Evolutionary conservation across 768 basidiomycete genomes (phyloP).

Genomic region (Paxillus involutus): DNA sequence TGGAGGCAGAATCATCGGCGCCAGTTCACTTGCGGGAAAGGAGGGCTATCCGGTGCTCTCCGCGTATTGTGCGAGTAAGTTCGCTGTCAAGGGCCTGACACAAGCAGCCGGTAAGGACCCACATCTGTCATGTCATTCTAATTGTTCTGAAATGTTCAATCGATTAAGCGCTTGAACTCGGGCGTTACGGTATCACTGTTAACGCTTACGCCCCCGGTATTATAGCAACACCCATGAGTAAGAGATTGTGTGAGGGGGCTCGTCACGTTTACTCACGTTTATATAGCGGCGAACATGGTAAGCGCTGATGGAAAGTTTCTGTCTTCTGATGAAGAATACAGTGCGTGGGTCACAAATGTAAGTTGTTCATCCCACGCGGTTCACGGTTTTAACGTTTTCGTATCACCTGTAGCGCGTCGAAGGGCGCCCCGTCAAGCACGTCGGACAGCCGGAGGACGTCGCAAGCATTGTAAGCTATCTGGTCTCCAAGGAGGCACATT

Average conservation of each 20-base stretch:
- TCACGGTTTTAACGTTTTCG: too few relatives aligned
- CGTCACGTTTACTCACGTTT: neutral
- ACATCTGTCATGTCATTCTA: neutral
- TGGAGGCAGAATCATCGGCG: slow-evolving; percentile 40
- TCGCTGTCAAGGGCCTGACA: slow-evolving; percentile 38
- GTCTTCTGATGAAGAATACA: too few relatives aligned
- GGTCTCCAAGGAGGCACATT: slow-evolving; percentile 31
- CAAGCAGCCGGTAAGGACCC: slow-evolving; percentile 34
- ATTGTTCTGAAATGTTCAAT: neutral
- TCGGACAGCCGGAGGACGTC: slow-evolving; percentile 30
- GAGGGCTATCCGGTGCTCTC: too few relatives aligned
- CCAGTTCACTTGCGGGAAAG: slow-evolving; percentile 22
- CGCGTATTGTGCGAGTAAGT: slow-evolving; percentile 27
- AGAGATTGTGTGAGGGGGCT: neutral
- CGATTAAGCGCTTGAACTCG: slow-evolving; percentile 24
- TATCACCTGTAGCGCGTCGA: neutral
- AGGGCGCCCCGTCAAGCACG: slow-evolving; percentile 13
- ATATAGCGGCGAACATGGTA: neutral
- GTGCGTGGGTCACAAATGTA: neutral
- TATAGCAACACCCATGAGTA: slow-evolving; percentile 30
- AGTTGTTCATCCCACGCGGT: too few relatives aligned
- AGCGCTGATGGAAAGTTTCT: too few relatives aligned
- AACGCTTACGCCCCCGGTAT: slow-evolving; percentile 39
- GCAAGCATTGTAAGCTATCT: slow-evolving; percentile 34
- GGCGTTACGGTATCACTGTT: slow-evolving; percentile 33